phyloP scores from a whole-genome alignment of 768 basidiomycete species.

The Favolaschia claudopus region DNA sequence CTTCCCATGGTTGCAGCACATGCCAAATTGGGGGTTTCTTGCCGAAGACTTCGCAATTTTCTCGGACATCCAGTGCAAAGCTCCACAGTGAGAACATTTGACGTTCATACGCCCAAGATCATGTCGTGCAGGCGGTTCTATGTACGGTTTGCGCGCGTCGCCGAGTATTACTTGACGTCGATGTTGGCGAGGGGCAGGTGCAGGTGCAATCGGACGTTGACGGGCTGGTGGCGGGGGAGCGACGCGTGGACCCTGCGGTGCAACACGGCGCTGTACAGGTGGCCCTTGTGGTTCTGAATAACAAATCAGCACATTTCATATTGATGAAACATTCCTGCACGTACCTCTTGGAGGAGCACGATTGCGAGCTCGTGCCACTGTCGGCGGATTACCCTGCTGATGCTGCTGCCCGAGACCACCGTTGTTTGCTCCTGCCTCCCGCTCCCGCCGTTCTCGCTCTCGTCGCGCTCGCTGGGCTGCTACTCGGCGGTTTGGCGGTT shows the following conservation, averaged over 20 bases:
- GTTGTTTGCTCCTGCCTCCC: not conserved
- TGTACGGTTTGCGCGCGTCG: slow-evolving; percentile 16
- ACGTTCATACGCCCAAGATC: slow-evolving; percentile 22
- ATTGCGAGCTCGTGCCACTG: too few relatives aligned
- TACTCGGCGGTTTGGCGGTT: not conserved
- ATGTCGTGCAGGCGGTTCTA: slow-evolving; percentile 18
- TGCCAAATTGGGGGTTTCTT: not conserved
- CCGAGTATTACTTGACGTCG: not conserved
- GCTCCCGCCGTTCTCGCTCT: not conserved
- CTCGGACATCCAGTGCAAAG: not conserved
- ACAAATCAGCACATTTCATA: too few relatives aligned
- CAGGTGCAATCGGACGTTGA: not conserved
- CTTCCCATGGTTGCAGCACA: slow-evolving; percentile 5
- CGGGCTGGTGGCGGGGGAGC: not conserved
- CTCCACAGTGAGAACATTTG: not conserved
- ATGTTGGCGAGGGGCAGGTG: not conserved
- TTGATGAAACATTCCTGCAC: too few relatives aligned
- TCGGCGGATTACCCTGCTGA: too few relatives aligned
- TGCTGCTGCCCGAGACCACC: not conserved
- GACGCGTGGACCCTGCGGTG: not conserved
- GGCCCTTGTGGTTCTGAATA: too few relatives aligned
- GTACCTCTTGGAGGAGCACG: too few relatives aligned
- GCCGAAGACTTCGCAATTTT: not conserved
- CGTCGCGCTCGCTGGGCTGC: not conserved
- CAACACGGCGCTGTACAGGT: too few relatives aligned